These are phyloP conservation scores for Medicago ruthenica DNA, from an alignment of 306 rosid species.

Conservation along the genomic window DNA sequence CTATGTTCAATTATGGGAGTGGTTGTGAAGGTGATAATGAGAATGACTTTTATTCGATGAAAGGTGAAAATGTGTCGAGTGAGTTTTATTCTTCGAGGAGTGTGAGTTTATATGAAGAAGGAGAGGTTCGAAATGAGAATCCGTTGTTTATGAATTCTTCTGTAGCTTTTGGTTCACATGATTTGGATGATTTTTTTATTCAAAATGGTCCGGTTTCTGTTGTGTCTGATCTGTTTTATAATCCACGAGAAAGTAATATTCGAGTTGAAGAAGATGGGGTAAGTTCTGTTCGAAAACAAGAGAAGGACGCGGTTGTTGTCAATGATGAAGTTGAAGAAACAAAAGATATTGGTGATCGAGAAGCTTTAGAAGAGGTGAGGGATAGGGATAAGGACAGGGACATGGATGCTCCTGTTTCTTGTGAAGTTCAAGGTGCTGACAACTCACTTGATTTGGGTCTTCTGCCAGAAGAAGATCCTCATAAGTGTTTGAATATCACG, in stretches of 20 bases:
- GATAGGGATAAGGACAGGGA: conserved; percentile 52
- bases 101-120: conserved; percentile 29
- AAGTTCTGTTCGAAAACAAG: conserved; percentile 38
- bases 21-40: conserved; percentile 52
- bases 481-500: conserved; percentile 34
- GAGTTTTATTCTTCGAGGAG: conserved; percentile 42
- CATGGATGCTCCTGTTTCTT: conserved; percentile 45
- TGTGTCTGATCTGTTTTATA: conserved; percentile 38
- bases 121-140: conserved; percentile 56
- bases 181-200: conserved; percentile 76
- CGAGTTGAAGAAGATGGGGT: conserved; percentile 30
- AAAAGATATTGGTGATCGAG: conserved; percentile 40
- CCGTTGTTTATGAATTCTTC: conserved; percentile 77
- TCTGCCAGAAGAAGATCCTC: conserved; percentile 45
- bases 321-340: conserved; percentile 44
- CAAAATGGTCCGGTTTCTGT: conserved; percentile 38
- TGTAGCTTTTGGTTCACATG: conserved; percentile 80
- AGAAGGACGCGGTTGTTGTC: conserved; percentile 23
- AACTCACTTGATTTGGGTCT: conserved; percentile 42
- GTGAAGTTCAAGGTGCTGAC: conserved; percentile 55
- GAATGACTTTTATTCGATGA: conserved; percentile 37
- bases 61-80: conserved; percentile 31
- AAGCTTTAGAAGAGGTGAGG: conserved; percentile 41
- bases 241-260: conserved; percentile 35
- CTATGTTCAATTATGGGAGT: conserved; percentile 59